A percentile compares a stretch with the other conserved stretches of the same genome.
Evolutionary conservation across 139 green algal genomes (phyloP).

Genomic region (Mesostigma viride): DNA sequence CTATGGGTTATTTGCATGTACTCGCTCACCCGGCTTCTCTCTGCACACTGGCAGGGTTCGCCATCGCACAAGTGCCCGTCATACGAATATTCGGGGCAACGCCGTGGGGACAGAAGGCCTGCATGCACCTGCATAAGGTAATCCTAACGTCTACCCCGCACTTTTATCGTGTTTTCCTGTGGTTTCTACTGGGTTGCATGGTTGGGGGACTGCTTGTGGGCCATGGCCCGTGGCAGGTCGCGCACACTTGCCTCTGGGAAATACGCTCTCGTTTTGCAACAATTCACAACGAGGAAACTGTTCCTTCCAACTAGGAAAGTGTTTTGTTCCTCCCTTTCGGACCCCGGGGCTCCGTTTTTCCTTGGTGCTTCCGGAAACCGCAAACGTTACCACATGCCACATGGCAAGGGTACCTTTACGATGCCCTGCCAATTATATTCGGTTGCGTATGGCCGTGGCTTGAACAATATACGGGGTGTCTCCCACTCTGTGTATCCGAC

Average conservation of each 20-base stretch:
- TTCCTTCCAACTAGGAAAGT: too few relatives aligned
- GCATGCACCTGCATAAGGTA: slow-evolving; percentile 74
- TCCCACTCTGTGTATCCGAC: neutral
- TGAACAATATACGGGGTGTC: neutral
- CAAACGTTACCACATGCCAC: too few relatives aligned
- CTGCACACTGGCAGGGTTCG: too few relatives aligned
- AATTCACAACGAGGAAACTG: neutral
- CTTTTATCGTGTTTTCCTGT: neutral
- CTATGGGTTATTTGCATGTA: too few relatives aligned
- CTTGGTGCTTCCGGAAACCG: too few relatives aligned
- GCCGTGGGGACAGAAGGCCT: slow-evolving; percentile 67
- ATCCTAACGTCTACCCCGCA: neutral
- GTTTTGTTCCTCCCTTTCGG: too few relatives aligned
- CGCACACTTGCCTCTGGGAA: neutral
- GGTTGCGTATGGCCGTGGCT: neutral
- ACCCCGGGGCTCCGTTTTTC: too few relatives aligned
- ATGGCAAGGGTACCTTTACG: too few relatives aligned
- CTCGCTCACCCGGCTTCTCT: too few relatives aligned
- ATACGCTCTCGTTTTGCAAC: slow-evolving; percentile 1
- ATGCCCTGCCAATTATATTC: too few relatives aligned
- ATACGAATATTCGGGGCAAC: slow-evolving; percentile 84
- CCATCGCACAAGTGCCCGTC: too few relatives aligned
- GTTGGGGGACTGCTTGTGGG: neutral
- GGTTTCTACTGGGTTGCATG: slow-evolving; percentile 4
- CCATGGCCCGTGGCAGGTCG: neutral